Base-by-base conservation (phyloP, 1,284 basidiomycete species). In the Phenoliferia sp. region DNA sequence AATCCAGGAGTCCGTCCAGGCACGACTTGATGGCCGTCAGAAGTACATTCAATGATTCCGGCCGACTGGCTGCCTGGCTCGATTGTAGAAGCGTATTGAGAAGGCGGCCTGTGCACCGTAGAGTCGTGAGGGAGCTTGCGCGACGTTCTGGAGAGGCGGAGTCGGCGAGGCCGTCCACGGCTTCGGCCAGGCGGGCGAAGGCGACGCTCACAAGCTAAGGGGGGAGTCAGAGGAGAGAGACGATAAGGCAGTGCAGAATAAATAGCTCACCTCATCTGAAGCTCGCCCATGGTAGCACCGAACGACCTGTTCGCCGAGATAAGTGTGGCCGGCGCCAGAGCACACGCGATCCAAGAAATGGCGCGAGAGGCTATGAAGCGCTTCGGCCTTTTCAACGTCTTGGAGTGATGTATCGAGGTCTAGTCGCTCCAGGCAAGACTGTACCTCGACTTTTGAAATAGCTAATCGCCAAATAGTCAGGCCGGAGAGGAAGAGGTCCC, bases 271-370 rank as follows among this genome's bases (percentile, higher is more conserved):
- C 67, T 73, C 70, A 33, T 73, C 68, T 1, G 72, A 73, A 6
- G 70, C 66, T 0, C 39, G 29, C 26, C 72, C 72, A 52, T 71
- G 66, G 28, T 72, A 73, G 52, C 72, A 73, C 33, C 59, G 63
- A 31, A 72, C 68, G 31, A 73, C 67, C 56, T 73, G 72, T 44
- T 73, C 68, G 28, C 70, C 72, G 31, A 73, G 68, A 54, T 69
- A 72, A 0, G 66, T 68, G 50, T 72, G 68, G 7, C 72, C 72
- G 29, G 55, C 57, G 4, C 72, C 72, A 10, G 66, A 63, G 60
- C 72, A 71, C 15, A 73, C 70, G 3, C 72, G 66, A 22, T 71
- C 70, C 15, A 73, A 35, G 52, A 73, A 70, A 35, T 73, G 70
- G 9, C 59, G 28, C n/a, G 72, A 71, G 28, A 73, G 62, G 4